A percentile compares a stretch with the other conserved stretches of the same genome.
These are phyloP conservation scores for Piper longum DNA, from an alignment of 164 flowering plant genomes.

Conservation along the genomic window DNA sequence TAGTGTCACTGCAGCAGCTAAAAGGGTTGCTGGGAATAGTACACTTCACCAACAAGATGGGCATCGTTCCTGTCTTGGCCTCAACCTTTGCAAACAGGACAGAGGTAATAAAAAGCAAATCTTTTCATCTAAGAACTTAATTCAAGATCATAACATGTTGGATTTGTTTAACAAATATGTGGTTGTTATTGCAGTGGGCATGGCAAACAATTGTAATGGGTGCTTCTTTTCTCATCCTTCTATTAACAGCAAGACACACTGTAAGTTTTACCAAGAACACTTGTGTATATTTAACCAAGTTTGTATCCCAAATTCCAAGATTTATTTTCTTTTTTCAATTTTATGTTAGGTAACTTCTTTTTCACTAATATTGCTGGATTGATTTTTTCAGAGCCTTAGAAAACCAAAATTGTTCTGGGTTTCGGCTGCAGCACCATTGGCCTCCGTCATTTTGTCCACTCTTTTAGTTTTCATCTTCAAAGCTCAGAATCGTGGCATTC, in stretches of 20 bases:
- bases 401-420: slow-evolving; percentile 63
- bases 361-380: neutral
- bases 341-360: neutral
- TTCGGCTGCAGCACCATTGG: slow-evolving; percentile 62
- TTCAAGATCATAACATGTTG: too few species aligned
- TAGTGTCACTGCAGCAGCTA: slow-evolving; percentile 56
- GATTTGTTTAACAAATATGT: too few species aligned
- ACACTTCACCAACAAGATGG: slow-evolving; percentile 41
- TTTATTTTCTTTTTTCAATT: neutral
- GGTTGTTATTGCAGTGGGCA: slow-evolving; percentile 25
- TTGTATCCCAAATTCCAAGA: too few species aligned
- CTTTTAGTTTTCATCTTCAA: slow-evolving; percentile 27
- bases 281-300: too few species aligned
- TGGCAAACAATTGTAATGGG: slow-evolving; percentile 49
- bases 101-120: slow-evolving; percentile 23
- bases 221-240: slow-evolving; percentile 27
- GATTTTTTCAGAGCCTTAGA: slow-evolving; percentile 30
- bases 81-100: slow-evolving; percentile 25
- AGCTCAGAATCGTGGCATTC: slow-evolving; percentile 32
- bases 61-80: slow-evolving; percentile 35
- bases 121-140: too few species aligned
- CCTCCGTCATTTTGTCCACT: slow-evolving; percentile 51
- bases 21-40: slow-evolving; percentile 57
- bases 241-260: slow-evolving; percentile 30
- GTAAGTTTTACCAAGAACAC: slow-evolving; percentile 15